Evolutionary conservation across 768 basidiomycete species (phyloP), one percentile per base, ranked within the genome.

Genomic region (Termitomyces sp.): DNA sequence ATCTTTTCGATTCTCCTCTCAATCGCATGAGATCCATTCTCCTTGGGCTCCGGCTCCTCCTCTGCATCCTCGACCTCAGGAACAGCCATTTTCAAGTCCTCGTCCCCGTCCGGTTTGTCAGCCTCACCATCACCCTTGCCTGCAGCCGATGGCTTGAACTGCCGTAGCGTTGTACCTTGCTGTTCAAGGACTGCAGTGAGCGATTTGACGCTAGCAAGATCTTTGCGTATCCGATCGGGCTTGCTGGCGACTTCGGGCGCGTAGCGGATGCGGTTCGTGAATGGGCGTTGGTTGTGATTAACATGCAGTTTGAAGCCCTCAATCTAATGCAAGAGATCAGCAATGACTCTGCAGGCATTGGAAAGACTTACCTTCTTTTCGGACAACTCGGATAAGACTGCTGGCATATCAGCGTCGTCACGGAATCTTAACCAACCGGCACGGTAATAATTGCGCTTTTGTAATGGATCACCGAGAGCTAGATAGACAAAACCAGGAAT

Each of bases 221-320:
- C 96, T 65, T 87, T 91, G 59, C 79, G 80, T 63, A 98, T 75
- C 49, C 95, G 81, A 24, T 90, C 88, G 18, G 91, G 87, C 55
- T 82, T 81, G 69, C 86, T 90, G 22, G 92, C 86, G 22, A 89
- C 81, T 65, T 92, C 86, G 24, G 95, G 93, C 5, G 95, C 83
- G 64, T 84, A 85, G 47, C 93, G 87, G 57, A 92, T 74, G 61
- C 87, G 80, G 65, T 88, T 89, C 56, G 85, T 80, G 72, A 54
- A 91, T 32, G 92, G 88, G 60, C 83, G 86, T 51, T 81, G 76
- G 66, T 85, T 90, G 68, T 91, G 92, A 31, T 87, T 84, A 64
- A 94, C 88, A 71, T 97, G 94, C 48, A 97, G 76, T 66, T 93
- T 95, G 78, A 98, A 97, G 53, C 89, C 91, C 68, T 95, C 93